phyloP scores from a whole-genome alignment of 441 rosid genomes.

The Metrosideros polymorpha region DNA sequence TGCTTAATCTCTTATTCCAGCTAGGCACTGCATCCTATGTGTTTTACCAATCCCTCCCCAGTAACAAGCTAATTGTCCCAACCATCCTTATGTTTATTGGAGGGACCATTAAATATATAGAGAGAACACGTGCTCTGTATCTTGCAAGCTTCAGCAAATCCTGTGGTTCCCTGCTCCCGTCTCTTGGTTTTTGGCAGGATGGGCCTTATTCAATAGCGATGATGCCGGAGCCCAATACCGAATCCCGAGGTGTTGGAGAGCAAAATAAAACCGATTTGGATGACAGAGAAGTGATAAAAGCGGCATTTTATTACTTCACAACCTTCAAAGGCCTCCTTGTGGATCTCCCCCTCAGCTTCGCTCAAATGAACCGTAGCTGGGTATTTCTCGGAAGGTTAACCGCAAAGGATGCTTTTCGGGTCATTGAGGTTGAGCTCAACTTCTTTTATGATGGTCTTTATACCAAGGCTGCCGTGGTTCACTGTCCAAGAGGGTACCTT shows the following conservation, averaged over 20 bases:
- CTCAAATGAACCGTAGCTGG: rapidly evolving
- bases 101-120: neutral
- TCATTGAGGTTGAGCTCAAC: neutral
- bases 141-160: neutral
- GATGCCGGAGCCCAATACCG: rapidly evolving
- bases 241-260: neutral
- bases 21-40: neutral
- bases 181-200: rapidly evolving
- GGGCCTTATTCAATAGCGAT: rapidly evolving
- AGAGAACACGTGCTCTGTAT: neutral
- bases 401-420: neutral
- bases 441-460: neutral
- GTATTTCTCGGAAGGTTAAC: rapidly evolving
- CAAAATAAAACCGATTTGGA: neutral
- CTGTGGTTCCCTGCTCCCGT: neutral
- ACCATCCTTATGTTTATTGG: neutral
- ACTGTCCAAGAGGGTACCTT: neutral
- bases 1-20: too few relatives aligned
- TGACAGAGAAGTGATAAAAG: neutral
- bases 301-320: neutral
- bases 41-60: neutral
- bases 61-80: neutral
- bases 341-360: rapidly evolving
- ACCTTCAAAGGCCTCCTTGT: neutral
- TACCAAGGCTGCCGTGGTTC: neutral